A percentile compares a stretch with the other conserved stretches of the same genome.
Conservation (phyloP, 495 filamentous ascomycete species). For the Parathielavia appendiculata region DNA sequence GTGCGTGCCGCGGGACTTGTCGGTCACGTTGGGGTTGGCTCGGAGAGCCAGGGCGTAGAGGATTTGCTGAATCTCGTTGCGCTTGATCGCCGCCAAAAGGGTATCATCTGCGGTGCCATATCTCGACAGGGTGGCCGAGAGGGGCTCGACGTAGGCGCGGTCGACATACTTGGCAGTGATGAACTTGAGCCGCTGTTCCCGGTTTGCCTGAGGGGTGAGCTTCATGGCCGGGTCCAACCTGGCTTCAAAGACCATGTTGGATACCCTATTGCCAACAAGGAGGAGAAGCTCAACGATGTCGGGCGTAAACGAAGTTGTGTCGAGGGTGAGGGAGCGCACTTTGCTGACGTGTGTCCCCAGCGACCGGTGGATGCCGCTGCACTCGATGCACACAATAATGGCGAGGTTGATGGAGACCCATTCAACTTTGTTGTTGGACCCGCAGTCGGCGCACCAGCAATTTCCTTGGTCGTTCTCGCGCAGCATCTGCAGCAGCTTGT, state of each 20-base stretch:
- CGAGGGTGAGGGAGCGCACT: conserved; percentile 88
- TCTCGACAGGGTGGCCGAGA: conserved; percentile 68
- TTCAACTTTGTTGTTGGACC: conserved; percentile 84
- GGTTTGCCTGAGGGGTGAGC: conserved; percentile 66
- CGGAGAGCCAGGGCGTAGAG: conserved; percentile 84
- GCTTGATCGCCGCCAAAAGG: conserved; percentile 88
- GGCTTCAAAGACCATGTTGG: conserved; percentile 96
- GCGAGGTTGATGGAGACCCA: conserved; percentile 99
- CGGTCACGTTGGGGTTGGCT: conserved; percentile 80
- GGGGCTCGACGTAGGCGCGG: conserved; percentile 68
- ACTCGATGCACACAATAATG: conserved; percentile 96
- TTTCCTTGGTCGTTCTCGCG: conserved; percentile 92
- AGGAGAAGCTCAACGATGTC: conserved; percentile 94
- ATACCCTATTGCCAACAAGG: conserved; percentile 85
- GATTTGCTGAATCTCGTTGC: conserved; percentile 85
- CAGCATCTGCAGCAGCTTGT: conserved; percentile 77
- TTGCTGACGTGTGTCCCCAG: conserved; percentile 98
- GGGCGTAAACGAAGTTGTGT: conserved; percentile 90
- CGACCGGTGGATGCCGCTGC: conserved; percentile 94
- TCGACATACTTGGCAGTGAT: conserved; percentile 95
- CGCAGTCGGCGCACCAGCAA: conserved; percentile 91
- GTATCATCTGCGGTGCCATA: conserved; percentile 81
- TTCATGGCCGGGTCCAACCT: conserved; percentile 67
- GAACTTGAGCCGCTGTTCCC: conserved; percentile 85
- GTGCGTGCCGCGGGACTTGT: conserved; percentile 84